Percentiles rank a stretch among this genome's conserved stretches.
Evolutionary conservation across 2,329 filamentous ascomycete genomes (phyloP).

Genomic region (Colletotrichum sp.): DNA sequence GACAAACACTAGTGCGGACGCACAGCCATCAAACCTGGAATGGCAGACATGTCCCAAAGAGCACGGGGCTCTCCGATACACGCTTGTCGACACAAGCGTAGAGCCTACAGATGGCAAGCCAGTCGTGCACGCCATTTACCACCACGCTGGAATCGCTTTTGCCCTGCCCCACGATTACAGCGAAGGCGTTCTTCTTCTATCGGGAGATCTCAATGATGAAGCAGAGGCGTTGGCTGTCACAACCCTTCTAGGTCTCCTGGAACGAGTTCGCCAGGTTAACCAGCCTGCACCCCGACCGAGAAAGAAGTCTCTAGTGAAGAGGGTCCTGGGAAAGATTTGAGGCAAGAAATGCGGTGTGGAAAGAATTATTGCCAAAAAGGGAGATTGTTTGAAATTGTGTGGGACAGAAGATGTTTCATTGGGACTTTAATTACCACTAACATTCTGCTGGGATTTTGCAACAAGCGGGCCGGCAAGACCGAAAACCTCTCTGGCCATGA

Average conservation of each 20-base stretch:
- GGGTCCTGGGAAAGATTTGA: not conserved
- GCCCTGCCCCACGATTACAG: conserved; percentile 12
- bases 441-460: not conserved
- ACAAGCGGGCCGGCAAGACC: not conserved
- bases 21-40: not conserved
- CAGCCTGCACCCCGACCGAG: not conserved
- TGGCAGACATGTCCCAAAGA: conserved; percentile 11
- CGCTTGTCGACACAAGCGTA: not conserved
- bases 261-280: conserved; percentile 5
- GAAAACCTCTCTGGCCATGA: not conserved
- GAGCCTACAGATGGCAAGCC: not conserved
- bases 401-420: not conserved
- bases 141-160: conserved; percentile 18
- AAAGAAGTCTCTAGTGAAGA: not conserved
- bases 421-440: not conserved
- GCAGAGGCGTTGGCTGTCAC: conserved; percentile 5
- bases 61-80: conserved; percentile 14
- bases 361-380: not conserved
- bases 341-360: not conserved
- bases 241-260: not conserved
- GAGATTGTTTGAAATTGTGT: not conserved
- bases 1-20: accelerated
- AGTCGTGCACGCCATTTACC: conserved; percentile 19
- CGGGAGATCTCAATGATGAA: not conserved
- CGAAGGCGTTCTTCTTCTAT: conserved; percentile 20